phyloP scores from a whole-genome alignment of 2,329 filamentous ascomycete species.

The Neofusicoccum ribis region DNA sequence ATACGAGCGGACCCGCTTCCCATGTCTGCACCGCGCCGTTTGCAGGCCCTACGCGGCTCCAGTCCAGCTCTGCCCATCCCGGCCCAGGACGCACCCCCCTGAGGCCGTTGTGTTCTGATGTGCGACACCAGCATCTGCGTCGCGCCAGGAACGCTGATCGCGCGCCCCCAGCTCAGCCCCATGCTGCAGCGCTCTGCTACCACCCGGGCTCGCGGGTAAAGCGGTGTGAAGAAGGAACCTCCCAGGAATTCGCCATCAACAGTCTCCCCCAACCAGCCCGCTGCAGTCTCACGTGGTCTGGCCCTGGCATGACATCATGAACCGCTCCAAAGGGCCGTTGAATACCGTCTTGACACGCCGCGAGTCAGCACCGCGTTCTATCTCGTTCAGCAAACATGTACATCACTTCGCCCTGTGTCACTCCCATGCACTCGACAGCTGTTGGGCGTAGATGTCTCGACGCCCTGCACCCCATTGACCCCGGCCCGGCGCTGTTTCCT shows the following conservation, averaged over 20 bases:
- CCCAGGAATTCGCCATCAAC: constrained; percentile 7
- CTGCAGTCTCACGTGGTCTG: constrained; percentile 15
- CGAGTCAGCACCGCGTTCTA: background rate
- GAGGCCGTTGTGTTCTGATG: background rate
- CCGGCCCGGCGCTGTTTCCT: background rate
- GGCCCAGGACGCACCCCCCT: background rate
- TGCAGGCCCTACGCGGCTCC: constrained; percentile 11
- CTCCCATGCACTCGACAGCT: background rate
- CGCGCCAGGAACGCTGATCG: constrained; percentile 8
- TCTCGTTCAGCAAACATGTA: background rate
- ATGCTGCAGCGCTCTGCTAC: background rate
- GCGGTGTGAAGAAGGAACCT: constrained; percentile 18
- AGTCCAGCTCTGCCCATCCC: background rate
- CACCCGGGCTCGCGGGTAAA: constrained; percentile 1
- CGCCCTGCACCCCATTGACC: background rate
- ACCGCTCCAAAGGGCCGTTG: constrained; percentile 6
- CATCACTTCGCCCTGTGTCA: constrained; percentile 3
- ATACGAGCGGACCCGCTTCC: background rate
- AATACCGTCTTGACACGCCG: constrained; percentile 1
- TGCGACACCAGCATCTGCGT: constrained; percentile 11
- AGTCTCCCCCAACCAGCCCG: background rate
- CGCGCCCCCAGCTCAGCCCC: background rate
- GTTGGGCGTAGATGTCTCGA: background rate
- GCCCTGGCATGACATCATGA: constrained; percentile 18
- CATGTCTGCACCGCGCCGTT: constrained; percentile 3